phyloP scores from a whole-genome alignment of 129 eudicot species.

The Erigeron canadensis region DNA sequence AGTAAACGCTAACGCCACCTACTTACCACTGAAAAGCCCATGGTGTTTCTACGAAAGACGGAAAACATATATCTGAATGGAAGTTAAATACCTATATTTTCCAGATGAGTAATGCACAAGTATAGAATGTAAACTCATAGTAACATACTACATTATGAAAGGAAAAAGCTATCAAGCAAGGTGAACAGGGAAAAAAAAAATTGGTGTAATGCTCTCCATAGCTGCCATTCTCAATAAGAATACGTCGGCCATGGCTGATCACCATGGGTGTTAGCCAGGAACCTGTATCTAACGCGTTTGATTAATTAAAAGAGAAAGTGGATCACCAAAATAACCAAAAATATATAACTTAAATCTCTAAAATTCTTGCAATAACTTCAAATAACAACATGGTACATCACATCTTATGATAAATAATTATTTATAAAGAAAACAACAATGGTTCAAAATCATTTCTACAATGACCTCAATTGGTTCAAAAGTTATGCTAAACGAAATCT shows the following conservation, averaged over 20 bases:
- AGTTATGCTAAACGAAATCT: constrained; percentile 6
- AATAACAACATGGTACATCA: constrained; percentile 16
- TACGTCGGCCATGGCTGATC: not conserved
- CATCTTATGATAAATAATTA: constrained; percentile 17
- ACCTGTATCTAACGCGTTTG: not conserved
- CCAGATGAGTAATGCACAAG: no score
- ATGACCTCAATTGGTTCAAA: not conserved
- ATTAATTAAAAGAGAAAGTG: not conserved
- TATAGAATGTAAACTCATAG: no score
- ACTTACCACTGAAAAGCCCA: no score
- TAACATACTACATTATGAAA: no score
- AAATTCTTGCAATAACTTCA: constrained; percentile 9
- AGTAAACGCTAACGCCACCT: no score
- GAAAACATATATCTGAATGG: no score
- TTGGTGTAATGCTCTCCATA: no score
- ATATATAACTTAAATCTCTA: not conserved
- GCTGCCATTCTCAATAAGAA: no score
- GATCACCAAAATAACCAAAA: constrained; percentile 1
- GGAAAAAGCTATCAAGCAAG: not conserved
- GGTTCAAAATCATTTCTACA: constrained; percentile 8
- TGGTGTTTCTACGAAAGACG: no score
- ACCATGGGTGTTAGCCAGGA: not conserved
- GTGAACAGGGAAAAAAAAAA: no score
- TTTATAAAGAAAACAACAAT: constrained; percentile 2
- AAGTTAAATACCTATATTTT: no score